A percentile compares a stretch with the other conserved stretches of the same genome.
phyloP scores from a whole-genome alignment of 2,329 filamentous ascomycete genomes.

The Ceratocystis diversiconidia region DNA sequence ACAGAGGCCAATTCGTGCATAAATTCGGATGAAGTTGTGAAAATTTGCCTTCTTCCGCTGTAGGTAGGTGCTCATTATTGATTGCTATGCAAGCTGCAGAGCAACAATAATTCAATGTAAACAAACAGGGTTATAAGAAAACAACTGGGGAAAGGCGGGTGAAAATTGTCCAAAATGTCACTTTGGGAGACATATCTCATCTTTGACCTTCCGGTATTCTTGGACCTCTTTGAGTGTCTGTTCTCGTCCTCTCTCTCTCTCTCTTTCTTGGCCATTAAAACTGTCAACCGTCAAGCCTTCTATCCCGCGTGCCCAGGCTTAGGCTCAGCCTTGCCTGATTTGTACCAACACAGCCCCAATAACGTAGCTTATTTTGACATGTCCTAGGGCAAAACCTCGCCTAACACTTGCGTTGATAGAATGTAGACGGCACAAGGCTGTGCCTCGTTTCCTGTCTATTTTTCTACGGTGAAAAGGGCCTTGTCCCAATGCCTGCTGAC shows the following conservation, averaged over 20 bases:
- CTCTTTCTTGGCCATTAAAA: background rate
- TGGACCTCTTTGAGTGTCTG: background rate
- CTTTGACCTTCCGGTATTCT: background rate
- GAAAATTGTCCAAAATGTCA: background rate
- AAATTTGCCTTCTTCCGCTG: background rate
- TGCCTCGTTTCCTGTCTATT: background rate
- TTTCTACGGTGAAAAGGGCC: background rate
- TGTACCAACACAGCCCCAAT: constrained; percentile 3
- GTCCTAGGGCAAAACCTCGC: background rate
- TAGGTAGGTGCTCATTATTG: background rate
- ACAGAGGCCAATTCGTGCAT: constrained; percentile 2
- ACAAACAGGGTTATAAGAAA: background rate
- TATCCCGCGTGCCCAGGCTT: background rate
- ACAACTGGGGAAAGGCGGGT: background rate
- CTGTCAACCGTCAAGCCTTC: background rate
- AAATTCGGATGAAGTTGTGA: constrained; percentile 1
- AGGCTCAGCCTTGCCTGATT: background rate
- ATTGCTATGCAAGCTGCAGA: background rate
- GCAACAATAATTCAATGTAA: background rate
- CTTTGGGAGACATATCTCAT: background rate
- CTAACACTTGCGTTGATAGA: background rate
- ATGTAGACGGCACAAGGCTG: background rate
- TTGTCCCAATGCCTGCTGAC: background rate
- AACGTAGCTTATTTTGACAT: constrained; percentile 8
- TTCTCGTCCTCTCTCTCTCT: background rate